Evolutionary conservation across 164 flowering plant genomes (phyloP), one percentile per base, ranked within the genome.

Genomic region (Magnolia sinica): DNA sequence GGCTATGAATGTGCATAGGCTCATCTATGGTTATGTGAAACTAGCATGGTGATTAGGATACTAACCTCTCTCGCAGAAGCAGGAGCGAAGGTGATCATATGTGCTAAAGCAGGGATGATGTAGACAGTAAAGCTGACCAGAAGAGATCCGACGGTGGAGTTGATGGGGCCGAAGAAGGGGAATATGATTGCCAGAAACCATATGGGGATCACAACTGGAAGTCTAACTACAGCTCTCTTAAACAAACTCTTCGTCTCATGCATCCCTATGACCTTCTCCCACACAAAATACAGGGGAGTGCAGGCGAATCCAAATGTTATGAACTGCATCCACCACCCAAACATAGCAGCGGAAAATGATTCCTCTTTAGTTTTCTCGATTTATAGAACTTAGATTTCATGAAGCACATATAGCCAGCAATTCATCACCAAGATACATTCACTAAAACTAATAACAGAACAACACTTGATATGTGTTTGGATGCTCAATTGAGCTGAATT

Each of bases 281-380:
- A 92, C 76, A 92, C 95, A 73, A 92, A 91, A 80, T 92, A 92
- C 75, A 92, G 72, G 0, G 97, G 97, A 8, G 97, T 92, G 78
- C 92, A 91, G 1, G 95, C 97, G 64, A 89, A 92, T 37, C 97
- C 97, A 70, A 92, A 92, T 64, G 97, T 92, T 70, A 90, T 90
- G 64, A 90, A 89, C 94, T 90, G 89, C 68, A 50, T 61, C n/a
- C 64, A n/a, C 4, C 58, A 70, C 59, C 52, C 29, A 75, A 49
- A 23, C 10, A 22, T 9, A 50, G n/a, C 58, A 70, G 73, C 31
- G 1, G 27, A 72, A 55, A 55, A 4, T 65, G 2, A 65, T 65
- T 29, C 24, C 8, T 4, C 2, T 65, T 24, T 23, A n/a, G 29
- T 14, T 23, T 65, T 65, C 68, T 65, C 13, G 68, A 65, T 18